Evolutionary conservation across 2,329 filamentous ascomycete genomes (phyloP).

Genomic region (Alternaria sp.): DNA sequence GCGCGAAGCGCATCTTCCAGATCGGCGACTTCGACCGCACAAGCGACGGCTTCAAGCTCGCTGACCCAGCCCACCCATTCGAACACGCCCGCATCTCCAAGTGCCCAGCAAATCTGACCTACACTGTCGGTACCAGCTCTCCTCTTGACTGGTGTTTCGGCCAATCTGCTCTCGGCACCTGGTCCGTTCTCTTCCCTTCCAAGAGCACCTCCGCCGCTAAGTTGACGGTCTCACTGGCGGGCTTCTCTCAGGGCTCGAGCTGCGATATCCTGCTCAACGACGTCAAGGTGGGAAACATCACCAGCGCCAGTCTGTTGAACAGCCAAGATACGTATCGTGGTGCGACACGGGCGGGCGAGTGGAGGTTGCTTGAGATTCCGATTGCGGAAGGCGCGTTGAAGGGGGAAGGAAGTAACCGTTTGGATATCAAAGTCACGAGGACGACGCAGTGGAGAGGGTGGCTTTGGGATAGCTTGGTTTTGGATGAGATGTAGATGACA

Average conservation of each 20-base stretch:
- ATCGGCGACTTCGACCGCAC: constrained; percentile 58
- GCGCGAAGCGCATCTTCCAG: constrained; percentile 55
- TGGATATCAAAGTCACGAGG: constrained; percentile 48
- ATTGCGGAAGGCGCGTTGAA: constrained; percentile 39
- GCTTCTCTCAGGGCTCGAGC: constrained; percentile 53
- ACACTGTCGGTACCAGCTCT: constrained; percentile 48
- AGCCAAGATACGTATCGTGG: constrained; percentile 58
- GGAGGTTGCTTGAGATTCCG: constrained; percentile 54
- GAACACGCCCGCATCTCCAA: constrained; percentile 54
- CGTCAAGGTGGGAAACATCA: constrained; percentile 51
- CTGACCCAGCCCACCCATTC: constrained; percentile 51
- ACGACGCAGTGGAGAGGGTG: constrained; percentile 50
- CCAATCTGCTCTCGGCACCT: constrained; percentile 48
- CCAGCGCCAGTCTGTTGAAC: constrained; percentile 44
- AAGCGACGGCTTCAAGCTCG: constrained; percentile 51
- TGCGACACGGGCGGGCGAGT: constrained; percentile 56
- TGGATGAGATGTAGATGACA: constrained; percentile 40
- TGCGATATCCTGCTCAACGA: constrained; percentile 53
- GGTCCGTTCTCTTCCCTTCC: constrained; percentile 45
- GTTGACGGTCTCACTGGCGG: constrained; percentile 54
- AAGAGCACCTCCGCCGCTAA: constrained; percentile 34
- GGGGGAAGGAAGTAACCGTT: constrained; percentile 39
- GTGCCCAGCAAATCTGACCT: constrained; percentile 56
- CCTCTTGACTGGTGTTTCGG: constrained; percentile 58
- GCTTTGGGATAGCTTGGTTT: constrained; percentile 52